Evolutionary conservation across 805 yeast species (phyloP).

Genomic region (Candida golubevii): DNA sequence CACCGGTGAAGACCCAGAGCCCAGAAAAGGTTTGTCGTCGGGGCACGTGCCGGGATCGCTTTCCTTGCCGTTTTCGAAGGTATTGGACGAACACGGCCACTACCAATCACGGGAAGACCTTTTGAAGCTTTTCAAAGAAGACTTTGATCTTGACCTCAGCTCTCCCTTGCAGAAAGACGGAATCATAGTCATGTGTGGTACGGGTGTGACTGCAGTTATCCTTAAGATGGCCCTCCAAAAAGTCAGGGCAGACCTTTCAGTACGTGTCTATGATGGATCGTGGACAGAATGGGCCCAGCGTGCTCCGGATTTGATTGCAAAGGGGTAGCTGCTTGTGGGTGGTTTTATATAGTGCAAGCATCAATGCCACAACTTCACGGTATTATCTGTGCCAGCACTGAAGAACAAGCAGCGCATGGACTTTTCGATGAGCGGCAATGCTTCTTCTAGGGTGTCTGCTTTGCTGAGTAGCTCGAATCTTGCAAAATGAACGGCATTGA

Average conservation of each 20-base stretch:
- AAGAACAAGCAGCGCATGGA: constrained; percentile 60
- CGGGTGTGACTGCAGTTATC: constrained; percentile 93
- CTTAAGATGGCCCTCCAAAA: constrained; percentile 62
- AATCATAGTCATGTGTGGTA: constrained; percentile 86
- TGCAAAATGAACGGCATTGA: constrained; percentile 59
- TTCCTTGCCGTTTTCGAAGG: constrained; percentile 68
- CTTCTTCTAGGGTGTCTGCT: constrained; percentile 12
- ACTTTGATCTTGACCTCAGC: constrained; percentile 30
- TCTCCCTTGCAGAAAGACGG: constrained; percentile 45
- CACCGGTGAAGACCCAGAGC: constrained; percentile 80
- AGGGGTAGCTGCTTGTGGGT: constrained; percentile 14
- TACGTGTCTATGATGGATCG: constrained; percentile 65
- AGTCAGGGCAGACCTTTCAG: constrained; percentile 32
- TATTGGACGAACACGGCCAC: constrained; percentile 47
- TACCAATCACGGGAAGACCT: constrained; percentile 50
- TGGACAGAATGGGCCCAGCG: constrained; percentile 87
- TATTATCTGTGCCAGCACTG: constrained; percentile 60
- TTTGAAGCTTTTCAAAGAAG: constrained; percentile 37
- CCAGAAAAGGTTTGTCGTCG: constrained; percentile 79
- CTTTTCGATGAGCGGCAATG: constrained; percentile 26
- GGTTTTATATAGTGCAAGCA: not conserved
- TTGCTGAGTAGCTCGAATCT: constrained; percentile 24
- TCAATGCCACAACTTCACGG: constrained; percentile 52
- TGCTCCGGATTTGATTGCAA: constrained; percentile 57
- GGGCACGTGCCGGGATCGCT: constrained; percentile 87